A percentile compares a stretch with the other conserved stretches of the same genome.
Evolutionary conservation across 1,139 yeast genomes (phyloP).

Genomic region (Pichia sp.): DNA sequence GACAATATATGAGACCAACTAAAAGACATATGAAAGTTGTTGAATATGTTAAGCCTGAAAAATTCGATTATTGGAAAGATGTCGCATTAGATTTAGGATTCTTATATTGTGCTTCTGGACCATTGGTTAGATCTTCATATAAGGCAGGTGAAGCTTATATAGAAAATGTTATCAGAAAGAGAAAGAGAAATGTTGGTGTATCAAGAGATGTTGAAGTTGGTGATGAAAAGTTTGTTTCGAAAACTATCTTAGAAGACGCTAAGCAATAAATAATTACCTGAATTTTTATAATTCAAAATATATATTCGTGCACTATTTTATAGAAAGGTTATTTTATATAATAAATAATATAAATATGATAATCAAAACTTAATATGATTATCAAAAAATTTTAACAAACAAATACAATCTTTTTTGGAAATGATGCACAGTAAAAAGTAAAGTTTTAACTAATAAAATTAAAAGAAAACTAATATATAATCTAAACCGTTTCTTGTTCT

Average conservation of each 20-base stretch:
- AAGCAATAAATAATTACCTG: not conserved
- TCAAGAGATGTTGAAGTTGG: conserved; percentile 29
- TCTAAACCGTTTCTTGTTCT: conserved; percentile 11
- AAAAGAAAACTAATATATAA: too few species aligned
- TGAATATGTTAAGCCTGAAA: conserved; percentile 91
- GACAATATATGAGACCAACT: conserved; percentile 99
- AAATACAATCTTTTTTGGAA: too few species aligned
- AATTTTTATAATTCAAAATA: not conserved
- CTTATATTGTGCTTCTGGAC: conserved; percentile 95
- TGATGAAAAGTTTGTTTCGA: conserved; percentile 26
- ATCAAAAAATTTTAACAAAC: too few species aligned
- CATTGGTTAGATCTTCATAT: conserved; percentile 91
- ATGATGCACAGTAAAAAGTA: too few species aligned
- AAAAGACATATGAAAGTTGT: conserved; percentile 98
- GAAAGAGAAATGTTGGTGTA: conserved; percentile 37
- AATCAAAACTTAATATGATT: too few species aligned
- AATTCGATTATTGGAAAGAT: conserved; percentile 89
- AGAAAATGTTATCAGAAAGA: conserved; percentile 83
- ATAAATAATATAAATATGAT: too few species aligned
- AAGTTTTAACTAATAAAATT: too few species aligned
- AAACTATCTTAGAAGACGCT: conserved; percentile 12
- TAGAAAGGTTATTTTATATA: not conserved
- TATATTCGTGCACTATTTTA: not conserved
- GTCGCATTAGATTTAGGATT: conserved; percentile 87
- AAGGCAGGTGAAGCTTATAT: conserved; percentile 98